Evolutionary conservation across 306 rosid genomes (phyloP), one percentile per base, ranked within the genome.

Genomic region (Sicyos edulis): DNA sequence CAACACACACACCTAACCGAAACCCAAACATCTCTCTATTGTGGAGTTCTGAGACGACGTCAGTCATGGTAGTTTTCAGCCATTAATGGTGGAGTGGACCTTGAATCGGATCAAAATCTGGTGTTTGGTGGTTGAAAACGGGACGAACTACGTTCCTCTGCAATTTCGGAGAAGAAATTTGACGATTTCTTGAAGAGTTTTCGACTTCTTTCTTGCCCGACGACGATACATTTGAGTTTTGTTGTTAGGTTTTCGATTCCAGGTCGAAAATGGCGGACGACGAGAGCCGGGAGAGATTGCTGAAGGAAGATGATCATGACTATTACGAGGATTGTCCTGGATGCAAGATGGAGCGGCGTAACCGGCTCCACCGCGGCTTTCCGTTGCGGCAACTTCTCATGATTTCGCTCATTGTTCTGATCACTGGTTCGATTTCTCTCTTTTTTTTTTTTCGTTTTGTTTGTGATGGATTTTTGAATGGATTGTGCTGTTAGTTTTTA

Each of bases 281-380:
- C 11, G 86, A 62, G 50, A 32, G 55, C 8, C 78, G 26, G 21
- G 77, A 81, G 73, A 67, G 86, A 14, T 72, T 89, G 75, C 55
- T 86, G 86, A 80, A 80, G 81, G 82, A 84, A 70, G 71, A 78
- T 10, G 5, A 32, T 4, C 77, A 47, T 29, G n/a, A 47, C 22
- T 74, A 92, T 57, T 50, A 82, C 70, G 88, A 88, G 32, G 69
- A 83, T 54, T 92, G 97, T 50, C 96, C 96, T 4, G 97, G 96
- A n/a, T 92, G 96, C 67, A 85, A 83, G 78, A 82, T 85, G 32
- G 92, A 92, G 40, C 76, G 68, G 71, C 61, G 70, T 21, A 89
- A 86, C 15, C 89, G 77, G 42, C 14, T 69, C 59, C 74, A 65
- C 16, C 64, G 56, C 8, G 95, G 88, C 21, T 69, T 78, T 8